Conservation (phyloP, 2,329 filamentous ascomycete species). For the Xylaria sp. region DNA sequence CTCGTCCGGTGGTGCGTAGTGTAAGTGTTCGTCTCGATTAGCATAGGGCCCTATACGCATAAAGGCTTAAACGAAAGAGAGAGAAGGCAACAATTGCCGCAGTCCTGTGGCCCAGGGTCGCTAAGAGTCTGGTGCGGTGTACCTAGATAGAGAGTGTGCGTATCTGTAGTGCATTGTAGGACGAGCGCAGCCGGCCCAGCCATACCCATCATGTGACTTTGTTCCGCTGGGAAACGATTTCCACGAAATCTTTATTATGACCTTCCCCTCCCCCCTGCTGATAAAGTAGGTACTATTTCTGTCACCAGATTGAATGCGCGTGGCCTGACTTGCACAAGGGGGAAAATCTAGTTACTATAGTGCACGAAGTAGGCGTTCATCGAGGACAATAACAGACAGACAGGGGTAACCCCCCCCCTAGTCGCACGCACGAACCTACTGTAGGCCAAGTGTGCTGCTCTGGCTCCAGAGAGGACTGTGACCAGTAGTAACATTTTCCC, state of each 20-base stretch:
- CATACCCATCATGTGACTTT: conserved; percentile 4
- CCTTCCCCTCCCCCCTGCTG: not conserved
- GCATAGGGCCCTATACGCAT: too few species aligned
- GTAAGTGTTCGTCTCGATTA: too few species aligned
- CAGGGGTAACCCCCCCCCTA: not conserved
- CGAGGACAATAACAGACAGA: not conserved
- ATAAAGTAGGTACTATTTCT: not conserved
- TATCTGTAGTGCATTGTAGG: not conserved
- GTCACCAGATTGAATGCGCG: too few species aligned
- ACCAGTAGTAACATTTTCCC: not conserved
- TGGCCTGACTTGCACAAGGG: conserved; percentile 2
- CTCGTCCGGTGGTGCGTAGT: not conserved
- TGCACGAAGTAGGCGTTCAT: not conserved
- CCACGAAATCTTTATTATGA: not conserved
- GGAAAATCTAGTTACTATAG: not conserved
- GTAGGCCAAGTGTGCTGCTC: not conserved
- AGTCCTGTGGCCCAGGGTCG: not conserved
- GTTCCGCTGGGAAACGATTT: not conserved
- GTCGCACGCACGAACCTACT: not conserved
- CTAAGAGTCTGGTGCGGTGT: too few species aligned
- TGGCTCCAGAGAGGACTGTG: not conserved
- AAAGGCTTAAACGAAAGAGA: not conserved
- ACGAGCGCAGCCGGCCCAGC: not conserved
- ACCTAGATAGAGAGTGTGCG: too few species aligned
- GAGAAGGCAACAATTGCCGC: not conserved